phyloP scores from a whole-genome alignment of 2,329 filamentous ascomycete species.

The Pseudogymnoascus sp. region DNA sequence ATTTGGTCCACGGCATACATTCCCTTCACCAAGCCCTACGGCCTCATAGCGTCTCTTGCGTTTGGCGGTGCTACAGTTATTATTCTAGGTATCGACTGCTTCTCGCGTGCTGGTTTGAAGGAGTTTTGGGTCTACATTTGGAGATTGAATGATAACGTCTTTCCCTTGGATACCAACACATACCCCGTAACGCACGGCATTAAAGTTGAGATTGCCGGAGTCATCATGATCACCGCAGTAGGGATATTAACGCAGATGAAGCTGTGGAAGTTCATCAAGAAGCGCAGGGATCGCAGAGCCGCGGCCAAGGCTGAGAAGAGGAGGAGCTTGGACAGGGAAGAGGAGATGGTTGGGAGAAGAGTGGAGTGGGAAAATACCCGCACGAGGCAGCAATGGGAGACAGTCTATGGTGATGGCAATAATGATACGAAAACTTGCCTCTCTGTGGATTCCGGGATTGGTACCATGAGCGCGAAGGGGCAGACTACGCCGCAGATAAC shows the following conservation, averaged over 20 bases:
- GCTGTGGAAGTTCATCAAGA: slow-evolving; percentile 73
- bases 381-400: slow-evolving; percentile 68
- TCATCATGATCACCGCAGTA: slow-evolving; percentile 64
- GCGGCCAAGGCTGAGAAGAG: slow-evolving; percentile 43
- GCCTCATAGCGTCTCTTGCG: slow-evolving; percentile 66
- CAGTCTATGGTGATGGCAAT: slow-evolving; percentile 43
- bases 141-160: slow-evolving; percentile 70
- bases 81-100: slow-evolving; percentile 83
- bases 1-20: slow-evolving; percentile 72
- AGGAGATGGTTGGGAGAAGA: slow-evolving; percentile 62
- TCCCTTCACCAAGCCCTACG: slow-evolving; percentile 69
- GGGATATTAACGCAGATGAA: slow-evolving; percentile 80
- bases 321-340: slow-evolving; percentile 52
- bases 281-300: slow-evolving; percentile 48
- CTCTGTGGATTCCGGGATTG: slow-evolving; percentile 25
- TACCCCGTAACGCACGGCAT: slow-evolving; percentile 86
- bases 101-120: slow-evolving; percentile 80
- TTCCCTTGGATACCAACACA: slow-evolving; percentile 66
- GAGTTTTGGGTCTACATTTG: slow-evolving; percentile 96
- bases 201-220: slow-evolving; percentile 72
- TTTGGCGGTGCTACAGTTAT: slow-evolving; percentile 75
- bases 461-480: slow-evolving; percentile 42
- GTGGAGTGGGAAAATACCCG: slow-evolving; percentile 55
- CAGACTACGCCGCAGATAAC: slow-evolving; percentile 23
- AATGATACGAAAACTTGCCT: slow-evolving; percentile 10